phyloP scores from a whole-genome alignment of 441 rosid genomes.

The Gossypium gossypioides region DNA sequence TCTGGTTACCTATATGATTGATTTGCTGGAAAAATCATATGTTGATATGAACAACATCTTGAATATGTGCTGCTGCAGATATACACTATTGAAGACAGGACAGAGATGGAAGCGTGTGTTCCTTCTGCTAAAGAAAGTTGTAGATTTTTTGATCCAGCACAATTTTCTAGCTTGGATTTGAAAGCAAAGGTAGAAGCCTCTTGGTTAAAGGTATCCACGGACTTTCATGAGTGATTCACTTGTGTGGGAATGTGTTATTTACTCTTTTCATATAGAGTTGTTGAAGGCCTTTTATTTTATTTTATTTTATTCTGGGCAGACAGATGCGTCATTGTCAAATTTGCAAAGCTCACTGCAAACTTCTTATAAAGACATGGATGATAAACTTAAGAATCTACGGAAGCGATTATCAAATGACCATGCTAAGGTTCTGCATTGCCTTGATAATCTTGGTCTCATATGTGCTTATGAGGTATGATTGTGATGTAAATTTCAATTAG shows the following conservation, averaged over 20 bases:
- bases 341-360: conserved; percentile 33
- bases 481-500: conserved; percentile 8
- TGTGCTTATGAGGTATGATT: conserved; percentile 74
- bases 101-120: conserved; percentile 39
- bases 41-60: conserved; percentile 4
- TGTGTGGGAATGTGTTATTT: conserved; percentile 6
- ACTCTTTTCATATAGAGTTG: conserved; percentile 2
- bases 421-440: conserved; percentile 65
- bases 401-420: conserved; percentile 42
- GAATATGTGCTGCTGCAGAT: conserved; percentile 37
- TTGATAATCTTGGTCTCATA: conserved; percentile 70
- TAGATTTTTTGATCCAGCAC: conserved; percentile 47
- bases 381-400: conserved; percentile 35
- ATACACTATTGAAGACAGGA: conserved; percentile 46
- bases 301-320: conserved; percentile 35
- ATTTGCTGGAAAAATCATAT: background rate
- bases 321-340: conserved; percentile 38
- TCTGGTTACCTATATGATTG: background rate
- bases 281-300: conserved; percentile 16
- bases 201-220: conserved; percentile 54
- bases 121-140: conserved; percentile 48
- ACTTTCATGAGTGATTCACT: background rate
- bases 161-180: conserved; percentile 31
- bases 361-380: conserved; percentile 34
- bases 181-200: conserved; percentile 49